Percentiles rank a stretch among this genome's conserved stretches.
Conservation (phyloP, 2,329 filamentous ascomycete species). For the Colletotrichum brevisporum region DNA sequence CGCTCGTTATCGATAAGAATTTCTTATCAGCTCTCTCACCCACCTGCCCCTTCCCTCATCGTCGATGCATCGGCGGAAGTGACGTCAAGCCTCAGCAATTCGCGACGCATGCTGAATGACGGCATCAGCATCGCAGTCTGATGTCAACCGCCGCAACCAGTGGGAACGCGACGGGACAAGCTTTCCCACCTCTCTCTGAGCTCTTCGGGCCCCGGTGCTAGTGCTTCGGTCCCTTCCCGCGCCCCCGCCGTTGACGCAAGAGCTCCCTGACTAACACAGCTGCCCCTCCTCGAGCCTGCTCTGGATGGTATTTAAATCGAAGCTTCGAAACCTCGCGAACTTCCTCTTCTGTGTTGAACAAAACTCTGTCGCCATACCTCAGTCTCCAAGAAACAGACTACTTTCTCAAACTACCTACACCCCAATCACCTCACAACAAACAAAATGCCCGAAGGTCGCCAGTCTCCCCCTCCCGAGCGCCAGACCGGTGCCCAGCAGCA, state of each 20-base stretch:
- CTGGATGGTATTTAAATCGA: constrained; percentile 25
- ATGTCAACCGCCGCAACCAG: constrained; percentile 39
- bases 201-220: too few species aligned
- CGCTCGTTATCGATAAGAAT: constrained; percentile 19
- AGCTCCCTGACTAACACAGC: constrained; percentile 17
- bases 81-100: constrained; percentile 33
- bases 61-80: constrained; percentile 5
- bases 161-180: neutral
- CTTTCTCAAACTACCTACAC: neutral
- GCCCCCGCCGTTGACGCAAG: constrained; percentile 34
- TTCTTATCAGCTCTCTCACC: neutral
- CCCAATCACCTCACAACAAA: constrained; percentile 36
- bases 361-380: neutral
- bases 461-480: constrained; percentile 82
- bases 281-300: constrained; percentile 16
- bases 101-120: constrained; percentile 27
- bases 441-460: constrained; percentile 80
- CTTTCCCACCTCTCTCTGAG: constrained; percentile 13
- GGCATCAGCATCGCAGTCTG: constrained; percentile 37
- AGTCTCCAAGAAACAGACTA: too few species aligned
- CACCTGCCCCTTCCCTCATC: neutral
- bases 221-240: too few species aligned
- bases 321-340: constrained; percentile 2
- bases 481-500: constrained; percentile 76
- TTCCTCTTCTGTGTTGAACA: neutral